phyloP scores from a whole-genome alignment of 2,329 filamentous ascomycete genomes.

The Trichoderma arundinaceum region DNA sequence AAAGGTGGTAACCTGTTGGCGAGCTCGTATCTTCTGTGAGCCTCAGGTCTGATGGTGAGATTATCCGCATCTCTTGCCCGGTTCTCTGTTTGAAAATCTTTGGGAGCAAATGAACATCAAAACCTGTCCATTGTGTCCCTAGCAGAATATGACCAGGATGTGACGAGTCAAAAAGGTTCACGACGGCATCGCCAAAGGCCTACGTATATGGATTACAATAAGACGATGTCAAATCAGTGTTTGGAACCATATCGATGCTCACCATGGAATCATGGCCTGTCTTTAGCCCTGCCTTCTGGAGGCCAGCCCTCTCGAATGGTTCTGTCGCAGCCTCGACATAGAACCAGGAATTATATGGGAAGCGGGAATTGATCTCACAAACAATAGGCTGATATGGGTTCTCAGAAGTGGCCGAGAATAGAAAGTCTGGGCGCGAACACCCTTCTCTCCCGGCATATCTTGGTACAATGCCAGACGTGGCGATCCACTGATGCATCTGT shows the following conservation, averaged over 20 bases:
- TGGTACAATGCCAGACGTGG: constrained; percentile 20
- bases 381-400: background rate
- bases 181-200: background rate
- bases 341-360: constrained; percentile 25
- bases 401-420: constrained; percentile 2
- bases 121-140: too few species aligned
- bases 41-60: too few species aligned
- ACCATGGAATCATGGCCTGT: constrained; percentile 1
- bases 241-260: background rate
- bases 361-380: constrained; percentile 21
- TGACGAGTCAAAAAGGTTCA: background rate
- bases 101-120: too few species aligned
- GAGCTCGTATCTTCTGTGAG: too few species aligned
- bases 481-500: constrained; percentile 12
- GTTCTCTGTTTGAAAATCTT: too few species aligned
- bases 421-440: constrained; percentile 18
- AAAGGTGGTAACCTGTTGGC: too few species aligned
- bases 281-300: background rate
- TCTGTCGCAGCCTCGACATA: background rate
- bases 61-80: too few species aligned
- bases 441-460: constrained; percentile 16
- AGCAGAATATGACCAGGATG: background rate
- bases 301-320: constrained; percentile 2
- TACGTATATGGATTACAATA: background rate
- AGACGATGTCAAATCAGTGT: background rate